phyloP scores from a whole-genome alignment of 768 basidiomycete species.

The Crassisporium funariophilum region DNA sequence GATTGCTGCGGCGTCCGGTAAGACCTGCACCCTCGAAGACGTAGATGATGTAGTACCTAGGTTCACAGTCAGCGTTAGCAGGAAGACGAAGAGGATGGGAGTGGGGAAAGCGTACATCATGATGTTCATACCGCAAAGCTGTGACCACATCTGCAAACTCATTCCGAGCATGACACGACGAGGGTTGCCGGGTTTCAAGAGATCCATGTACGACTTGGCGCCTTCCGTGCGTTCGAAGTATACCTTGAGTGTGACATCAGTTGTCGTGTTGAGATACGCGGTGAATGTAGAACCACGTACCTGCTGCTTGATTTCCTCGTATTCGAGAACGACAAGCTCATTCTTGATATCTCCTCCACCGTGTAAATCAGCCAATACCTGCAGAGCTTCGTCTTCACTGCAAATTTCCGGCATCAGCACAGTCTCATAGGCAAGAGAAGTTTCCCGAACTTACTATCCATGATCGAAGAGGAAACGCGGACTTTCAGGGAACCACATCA shows the following conservation, averaged over 20 bases:
- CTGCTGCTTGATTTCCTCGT: slow-evolving; percentile 63
- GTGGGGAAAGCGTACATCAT: slow-evolving; percentile 60
- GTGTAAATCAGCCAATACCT: slow-evolving; percentile 76
- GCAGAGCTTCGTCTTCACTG: slow-evolving; percentile 63
- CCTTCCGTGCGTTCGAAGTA: slow-evolving; percentile 68
- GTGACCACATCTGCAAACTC: slow-evolving; percentile 81
- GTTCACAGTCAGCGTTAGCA: neutral
- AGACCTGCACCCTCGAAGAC: slow-evolving; percentile 80
- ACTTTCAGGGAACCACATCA: slow-evolving; percentile 68
- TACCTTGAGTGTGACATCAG: slow-evolving; percentile 33
- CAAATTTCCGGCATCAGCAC: neutral
- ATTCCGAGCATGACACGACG: slow-evolving; percentile 73
- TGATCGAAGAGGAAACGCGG: slow-evolving; percentile 75
- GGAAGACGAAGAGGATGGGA: neutral
- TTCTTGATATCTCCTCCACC: slow-evolving; percentile 59
- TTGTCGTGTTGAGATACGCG: neutral
- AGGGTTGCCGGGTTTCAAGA: slow-evolving; percentile 65
- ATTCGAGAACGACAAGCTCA: slow-evolving; percentile 70
- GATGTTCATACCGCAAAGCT: slow-evolving; percentile 76
- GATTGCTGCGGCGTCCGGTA: slow-evolving; percentile 71
- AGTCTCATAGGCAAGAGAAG: neutral
- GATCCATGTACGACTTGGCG: slow-evolving; percentile 68
- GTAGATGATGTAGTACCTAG: slow-evolving; percentile 64
- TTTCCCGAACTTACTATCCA: slow-evolving; percentile 38
- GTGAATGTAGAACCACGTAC: slow-evolving; percentile 11